These are phyloP conservation scores for Jacaranda mimosifolia DNA, from an alignment of 257 asterid species.

Conservation along the genomic window DNA sequence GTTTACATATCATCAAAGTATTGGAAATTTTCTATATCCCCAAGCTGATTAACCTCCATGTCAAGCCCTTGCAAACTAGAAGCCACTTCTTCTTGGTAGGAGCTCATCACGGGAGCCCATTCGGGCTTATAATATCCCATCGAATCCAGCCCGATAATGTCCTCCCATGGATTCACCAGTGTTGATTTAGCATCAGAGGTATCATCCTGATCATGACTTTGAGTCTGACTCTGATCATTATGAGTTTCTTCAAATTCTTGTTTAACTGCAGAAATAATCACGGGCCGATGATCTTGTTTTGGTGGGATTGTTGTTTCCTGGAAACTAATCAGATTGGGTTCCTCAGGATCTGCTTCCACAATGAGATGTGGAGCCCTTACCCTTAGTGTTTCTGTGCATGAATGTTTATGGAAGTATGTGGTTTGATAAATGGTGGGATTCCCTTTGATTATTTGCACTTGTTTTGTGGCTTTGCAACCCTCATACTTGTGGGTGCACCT, in stretches of 20 bases:
- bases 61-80: conserved; percentile 45
- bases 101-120: conserved; percentile 22
- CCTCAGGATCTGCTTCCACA: conserved; percentile 35
- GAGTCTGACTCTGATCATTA: conserved; percentile 7
- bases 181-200: conserved; percentile 47
- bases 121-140: conserved; percentile 36
- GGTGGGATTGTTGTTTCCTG: conserved; percentile 28
- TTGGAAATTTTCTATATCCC: conserved; percentile 40
- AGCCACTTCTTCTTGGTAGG: conserved; percentile 42
- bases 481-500: conserved; percentile 78
- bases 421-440: conserved; percentile 47
- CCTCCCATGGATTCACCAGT: conserved; percentile 44
- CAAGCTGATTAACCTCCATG: conserved; percentile 51
- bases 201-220: conserved; percentile 21
- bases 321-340: conserved; percentile 53
- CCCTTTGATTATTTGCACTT: conserved; percentile 61
- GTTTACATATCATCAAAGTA: conserved; percentile 8
- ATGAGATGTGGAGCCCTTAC: conserved; percentile 31
- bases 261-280: conserved; percentile 11
- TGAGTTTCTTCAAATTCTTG: conserved; percentile 25
- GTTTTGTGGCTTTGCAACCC: conserved; percentile 74
- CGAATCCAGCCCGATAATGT: conserved; percentile 24
- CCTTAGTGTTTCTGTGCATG: conserved; percentile 46
- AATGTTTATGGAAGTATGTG: conserved; percentile 71
- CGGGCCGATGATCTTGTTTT: conserved; percentile 8